Evolutionary conservation across 129 eudicot species (phyloP).

Genomic region (Erigeron canadensis): DNA sequence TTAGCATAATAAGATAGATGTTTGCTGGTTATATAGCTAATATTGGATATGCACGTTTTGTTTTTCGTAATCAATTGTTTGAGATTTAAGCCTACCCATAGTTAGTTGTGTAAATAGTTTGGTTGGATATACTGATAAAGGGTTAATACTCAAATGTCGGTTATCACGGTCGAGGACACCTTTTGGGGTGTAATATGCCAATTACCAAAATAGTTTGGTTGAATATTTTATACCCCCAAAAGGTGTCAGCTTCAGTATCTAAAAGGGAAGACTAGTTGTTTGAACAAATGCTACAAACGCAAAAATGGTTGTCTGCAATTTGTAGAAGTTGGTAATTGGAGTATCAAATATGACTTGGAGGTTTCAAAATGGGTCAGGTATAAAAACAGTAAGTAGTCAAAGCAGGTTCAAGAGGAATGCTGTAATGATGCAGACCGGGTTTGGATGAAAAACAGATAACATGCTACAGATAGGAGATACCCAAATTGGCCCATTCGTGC

Average conservation of each 20-base stretch:
- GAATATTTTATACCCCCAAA: background rate
- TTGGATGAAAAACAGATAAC: background rate
- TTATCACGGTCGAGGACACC: too few relatives aligned
- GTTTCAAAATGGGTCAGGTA: background rate
- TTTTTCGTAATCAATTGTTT: background rate
- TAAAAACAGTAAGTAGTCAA: background rate
- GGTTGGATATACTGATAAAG: too few relatives aligned
- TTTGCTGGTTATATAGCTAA: slow-evolving; percentile 5
- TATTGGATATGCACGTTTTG: background rate
- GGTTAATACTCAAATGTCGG: too few relatives aligned
- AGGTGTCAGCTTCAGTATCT: background rate
- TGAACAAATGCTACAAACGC: background rate
- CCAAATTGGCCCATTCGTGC: background rate
- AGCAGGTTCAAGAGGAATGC: background rate
- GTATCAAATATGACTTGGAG: background rate
- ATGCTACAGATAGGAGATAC: background rate
- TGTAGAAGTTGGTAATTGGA: background rate
- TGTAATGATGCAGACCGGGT: background rate
- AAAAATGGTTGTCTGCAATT: slow-evolving; percentile 3
- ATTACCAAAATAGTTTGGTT: background rate
- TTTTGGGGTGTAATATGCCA: too few relatives aligned
- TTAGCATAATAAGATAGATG: background rate
- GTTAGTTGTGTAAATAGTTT: background rate
- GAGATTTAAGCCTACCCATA: background rate
- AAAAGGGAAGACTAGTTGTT: background rate